phyloP scores from a whole-genome alignment of 1,139 yeast species.

The Sugiyamaella pinicola region DNA sequence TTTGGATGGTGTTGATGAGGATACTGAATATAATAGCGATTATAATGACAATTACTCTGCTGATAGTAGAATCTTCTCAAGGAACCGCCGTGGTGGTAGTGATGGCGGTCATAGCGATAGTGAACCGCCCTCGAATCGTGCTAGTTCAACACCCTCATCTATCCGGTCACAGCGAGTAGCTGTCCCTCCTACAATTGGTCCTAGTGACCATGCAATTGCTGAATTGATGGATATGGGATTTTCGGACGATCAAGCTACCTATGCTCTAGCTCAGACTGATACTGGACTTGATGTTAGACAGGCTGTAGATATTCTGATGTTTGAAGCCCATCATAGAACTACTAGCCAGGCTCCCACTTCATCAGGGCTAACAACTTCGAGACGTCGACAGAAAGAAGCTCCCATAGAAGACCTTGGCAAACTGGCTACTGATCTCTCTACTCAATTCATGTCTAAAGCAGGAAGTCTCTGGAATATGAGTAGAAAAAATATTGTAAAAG shows the following conservation, averaged over 20 bases:
- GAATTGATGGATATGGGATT: constrained; percentile 83
- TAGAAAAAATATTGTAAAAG: constrained; percentile 61
- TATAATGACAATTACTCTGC: constrained; percentile 12
- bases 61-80: not conserved
- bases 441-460: constrained; percentile 65
- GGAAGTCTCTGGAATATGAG: constrained; percentile 63
- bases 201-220: constrained; percentile 60
- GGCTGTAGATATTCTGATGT: constrained; percentile 72
- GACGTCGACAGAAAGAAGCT: constrained; percentile 12
- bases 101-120: not conserved
- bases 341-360: constrained; percentile 23
- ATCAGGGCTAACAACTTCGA: constrained; percentile 21
- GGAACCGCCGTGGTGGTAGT: not conserved
- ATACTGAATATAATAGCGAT: constrained; percentile 7
- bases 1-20: not conserved
- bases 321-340: constrained; percentile 51
- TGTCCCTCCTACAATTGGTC: constrained; percentile 27
- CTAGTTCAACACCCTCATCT: constrained; percentile 5
- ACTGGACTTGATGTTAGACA: constrained; percentile 63
- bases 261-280: constrained; percentile 56
- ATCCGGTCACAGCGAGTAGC: not conserved
- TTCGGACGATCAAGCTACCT: constrained; percentile 58
- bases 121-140: not conserved
- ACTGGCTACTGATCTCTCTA: constrained; percentile 61
- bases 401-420: constrained; percentile 44